These are phyloP conservation scores for Saccharomycodes ludwigii DNA, from an alignment of 805 yeast species.

Conservation along the genomic window DNA sequence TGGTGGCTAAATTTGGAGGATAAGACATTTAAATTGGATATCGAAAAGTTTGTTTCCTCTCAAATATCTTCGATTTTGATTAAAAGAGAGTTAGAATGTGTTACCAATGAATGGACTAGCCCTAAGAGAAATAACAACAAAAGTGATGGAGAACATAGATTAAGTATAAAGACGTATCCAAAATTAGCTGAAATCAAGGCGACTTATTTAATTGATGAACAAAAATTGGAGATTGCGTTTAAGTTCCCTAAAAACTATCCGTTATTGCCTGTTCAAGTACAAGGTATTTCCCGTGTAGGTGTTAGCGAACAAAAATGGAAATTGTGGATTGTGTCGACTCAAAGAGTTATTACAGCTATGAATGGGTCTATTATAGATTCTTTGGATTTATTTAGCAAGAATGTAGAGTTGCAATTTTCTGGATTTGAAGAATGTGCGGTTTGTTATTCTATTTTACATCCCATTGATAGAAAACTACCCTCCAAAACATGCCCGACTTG, in stretches of 20 bases:
- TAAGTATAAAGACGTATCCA: constrained; percentile 48
- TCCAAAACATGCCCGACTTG: constrained; percentile 82
- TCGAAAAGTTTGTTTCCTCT: constrained; percentile 51
- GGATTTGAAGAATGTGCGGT: constrained; percentile 97
- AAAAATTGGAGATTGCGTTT: constrained; percentile 67
- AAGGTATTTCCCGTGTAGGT: constrained; percentile 72
- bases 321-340: constrained; percentile 89
- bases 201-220: constrained; percentile 73
- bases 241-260: constrained; percentile 70
- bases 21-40: constrained; percentile 42
- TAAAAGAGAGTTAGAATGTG: constrained; percentile 40
- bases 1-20: constrained; percentile 70
- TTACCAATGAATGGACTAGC: constrained; percentile 29
- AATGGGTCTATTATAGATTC: constrained; percentile 47
- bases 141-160: constrained; percentile 28
- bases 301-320: constrained; percentile 89
- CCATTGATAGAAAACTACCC: constrained; percentile 80
- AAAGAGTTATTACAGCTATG: constrained; percentile 62
- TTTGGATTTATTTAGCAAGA: constrained; percentile 32
- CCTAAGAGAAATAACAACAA: too few species aligned
- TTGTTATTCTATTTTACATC: constrained; percentile 82
- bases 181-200: constrained; percentile 59
- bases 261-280: constrained; percentile 56
- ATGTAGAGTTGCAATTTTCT: constrained; percentile 74
- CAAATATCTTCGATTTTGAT: constrained; percentile 56